Conservation (phyloP, 1,139 yeast genomes). For the Candida frijolesensis region DNA sequence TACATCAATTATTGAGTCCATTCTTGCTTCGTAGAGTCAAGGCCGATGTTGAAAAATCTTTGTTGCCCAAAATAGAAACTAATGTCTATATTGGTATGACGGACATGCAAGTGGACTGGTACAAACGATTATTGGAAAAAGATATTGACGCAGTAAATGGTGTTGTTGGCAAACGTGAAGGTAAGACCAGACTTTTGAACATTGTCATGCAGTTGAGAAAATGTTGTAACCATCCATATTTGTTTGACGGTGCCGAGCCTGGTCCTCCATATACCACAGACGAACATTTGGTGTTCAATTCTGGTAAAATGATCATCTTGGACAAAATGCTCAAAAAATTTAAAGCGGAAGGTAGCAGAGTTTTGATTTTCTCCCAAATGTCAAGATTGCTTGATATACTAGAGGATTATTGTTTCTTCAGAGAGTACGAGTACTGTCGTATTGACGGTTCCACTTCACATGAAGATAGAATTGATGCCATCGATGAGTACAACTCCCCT, state of each 20-base stretch:
- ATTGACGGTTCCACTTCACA: conserved; percentile 96
- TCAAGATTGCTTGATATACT: conserved; percentile 85
- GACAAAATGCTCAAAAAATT: conserved; percentile 80
- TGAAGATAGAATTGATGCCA: conserved; percentile 88
- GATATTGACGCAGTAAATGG: conserved; percentile 97
- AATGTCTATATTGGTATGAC: conserved; percentile 94
- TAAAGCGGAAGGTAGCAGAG: conserved; percentile 81
- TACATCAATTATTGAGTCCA: conserved; percentile 84
- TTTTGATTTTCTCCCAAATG: conserved; percentile 93
- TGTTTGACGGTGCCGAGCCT: conserved; percentile 98
- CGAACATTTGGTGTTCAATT: conserved; percentile 83
- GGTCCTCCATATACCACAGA: conserved; percentile 98
- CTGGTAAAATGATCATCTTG: conserved; percentile 87
- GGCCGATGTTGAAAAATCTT: conserved; percentile 87
- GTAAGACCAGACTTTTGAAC: conserved; percentile 84
- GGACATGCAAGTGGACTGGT: conserved; percentile 92
- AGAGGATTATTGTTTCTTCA: conserved; percentile 87
- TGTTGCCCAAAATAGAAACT: conserved; percentile 86
- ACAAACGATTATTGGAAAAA: conserved; percentile 81
- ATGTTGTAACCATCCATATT: conserved; percentile 95
- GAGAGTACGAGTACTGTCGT: conserved; percentile 85
- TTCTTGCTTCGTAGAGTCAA: conserved; percentile 88
- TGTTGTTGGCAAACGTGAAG: conserved; percentile 83
- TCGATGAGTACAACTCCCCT: conserved; percentile 87
- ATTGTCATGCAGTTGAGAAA: conserved; percentile 96